phyloP scores from a whole-genome alignment of 129 eudicot genomes.

The Centella asiatica region DNA sequence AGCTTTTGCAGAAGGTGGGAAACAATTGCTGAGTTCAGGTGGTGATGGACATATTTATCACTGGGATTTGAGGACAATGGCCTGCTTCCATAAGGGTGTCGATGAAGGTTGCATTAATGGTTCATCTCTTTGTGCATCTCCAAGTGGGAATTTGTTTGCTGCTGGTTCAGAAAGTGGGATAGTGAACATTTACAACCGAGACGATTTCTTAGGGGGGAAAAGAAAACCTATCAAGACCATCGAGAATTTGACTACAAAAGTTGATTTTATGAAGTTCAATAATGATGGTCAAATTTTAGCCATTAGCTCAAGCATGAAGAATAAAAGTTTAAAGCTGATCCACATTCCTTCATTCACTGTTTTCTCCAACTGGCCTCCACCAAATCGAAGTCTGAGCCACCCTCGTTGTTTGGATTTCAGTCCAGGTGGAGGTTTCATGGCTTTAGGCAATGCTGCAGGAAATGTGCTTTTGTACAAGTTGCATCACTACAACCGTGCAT shows the following conservation, averaged over 20 bases:
- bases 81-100: conserved; percentile 73
- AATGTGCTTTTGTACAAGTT: conserved; percentile 73
- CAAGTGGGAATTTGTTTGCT: conserved; percentile 65
- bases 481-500: conserved; percentile 79
- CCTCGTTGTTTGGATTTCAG: conserved; percentile 86
- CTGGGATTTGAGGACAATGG: conserved; percentile 80
- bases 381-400: conserved; percentile 32
- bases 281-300: conserved; percentile 79
- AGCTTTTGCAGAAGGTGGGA: conserved; percentile 53
- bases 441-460: conserved; percentile 78
- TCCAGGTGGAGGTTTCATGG: conserved; percentile 92
- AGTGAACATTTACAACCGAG: conserved; percentile 73
- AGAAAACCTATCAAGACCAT: conserved; percentile 67
- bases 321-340: conserved; percentile 67
- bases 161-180: conserved; percentile 90
- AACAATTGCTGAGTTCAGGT: conserved; percentile 63
- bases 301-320: conserved; percentile 68
- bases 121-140: conserved; percentile 52
- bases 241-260: conserved; percentile 63
- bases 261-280: conserved; percentile 71
- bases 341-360: conserved; percentile 81
- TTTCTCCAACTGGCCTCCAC: conserved; percentile 92
- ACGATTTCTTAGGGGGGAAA: conserved; percentile 82
- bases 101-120: conserved; percentile 87
- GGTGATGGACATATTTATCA: conserved; percentile 93